Percentiles rank a stretch among this genome's conserved stretches.
Conservation (phyloP, 345 rosid species). For the Hibiscus syriacus region DNA sequence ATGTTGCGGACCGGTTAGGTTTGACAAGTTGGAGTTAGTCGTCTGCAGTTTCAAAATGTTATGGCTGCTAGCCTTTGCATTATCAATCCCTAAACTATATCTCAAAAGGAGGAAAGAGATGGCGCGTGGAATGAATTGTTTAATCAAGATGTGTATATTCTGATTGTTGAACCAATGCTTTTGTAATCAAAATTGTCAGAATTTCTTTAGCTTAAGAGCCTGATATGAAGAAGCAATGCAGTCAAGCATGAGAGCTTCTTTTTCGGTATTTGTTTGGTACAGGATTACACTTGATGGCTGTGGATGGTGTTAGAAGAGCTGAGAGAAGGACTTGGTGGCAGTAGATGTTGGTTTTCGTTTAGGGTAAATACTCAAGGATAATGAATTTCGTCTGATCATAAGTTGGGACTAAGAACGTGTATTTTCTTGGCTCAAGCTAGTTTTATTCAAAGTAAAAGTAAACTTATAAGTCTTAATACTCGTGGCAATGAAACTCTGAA, state of each 20-base stretch:
- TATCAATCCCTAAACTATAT: not conserved
- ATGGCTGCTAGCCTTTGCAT: not conserved
- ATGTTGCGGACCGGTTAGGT: slow-evolving; percentile 78
- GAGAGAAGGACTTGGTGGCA: too few relatives aligned
- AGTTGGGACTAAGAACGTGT: too few relatives aligned
- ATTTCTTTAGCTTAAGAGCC: not conserved
- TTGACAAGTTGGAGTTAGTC: slow-evolving; percentile 64
- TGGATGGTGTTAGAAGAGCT: too few relatives aligned
- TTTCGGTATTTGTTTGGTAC: too few relatives aligned
- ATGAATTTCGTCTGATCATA: too few relatives aligned
- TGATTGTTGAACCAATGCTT: not conserved
- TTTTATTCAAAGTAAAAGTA: too few relatives aligned
- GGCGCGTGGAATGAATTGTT: not conserved
- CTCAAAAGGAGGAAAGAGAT: not conserved
- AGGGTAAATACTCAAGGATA: too few relatives aligned
- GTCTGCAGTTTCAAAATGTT: not conserved
- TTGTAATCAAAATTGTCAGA: not conserved
- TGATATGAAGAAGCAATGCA: not conserved
- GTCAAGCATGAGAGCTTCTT: not conserved
- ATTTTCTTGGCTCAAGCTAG: too few relatives aligned
- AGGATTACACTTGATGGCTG: too few relatives aligned
- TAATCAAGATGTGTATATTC: not conserved
- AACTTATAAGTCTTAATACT: too few relatives aligned
- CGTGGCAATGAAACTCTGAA: too few relatives aligned
- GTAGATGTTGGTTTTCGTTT: too few relatives aligned